Percentiles rank a stretch among this genome's conserved stretches.
Evolutionary conservation across 805 yeast species (phyloP).

Genomic region (Priceomyces melissophilus): DNA sequence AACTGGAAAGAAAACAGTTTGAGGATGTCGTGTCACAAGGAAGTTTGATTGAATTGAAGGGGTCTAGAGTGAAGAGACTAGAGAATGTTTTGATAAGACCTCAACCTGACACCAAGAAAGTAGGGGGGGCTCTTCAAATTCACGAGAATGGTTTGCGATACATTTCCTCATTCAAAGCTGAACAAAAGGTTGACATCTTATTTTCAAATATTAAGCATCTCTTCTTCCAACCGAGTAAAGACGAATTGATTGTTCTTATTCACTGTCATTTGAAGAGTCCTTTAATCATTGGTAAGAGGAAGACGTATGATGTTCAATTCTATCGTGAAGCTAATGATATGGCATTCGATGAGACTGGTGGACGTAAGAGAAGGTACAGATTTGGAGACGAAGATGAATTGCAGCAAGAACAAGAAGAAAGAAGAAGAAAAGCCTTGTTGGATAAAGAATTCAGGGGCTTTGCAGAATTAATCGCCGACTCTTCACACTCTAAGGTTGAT

Average conservation of each 20-base stretch:
- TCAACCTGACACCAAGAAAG: conserved; percentile 94
- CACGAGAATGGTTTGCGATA: conserved; percentile 96
- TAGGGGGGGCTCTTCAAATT: conserved; percentile 84
- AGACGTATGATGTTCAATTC: conserved; percentile 92
- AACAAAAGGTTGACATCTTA: conserved; percentile 81
- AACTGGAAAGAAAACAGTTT: conserved; percentile 82
- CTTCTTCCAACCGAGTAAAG: conserved; percentile 94
- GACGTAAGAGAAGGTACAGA: conserved; percentile 78
- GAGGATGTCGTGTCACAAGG: conserved; percentile 96
- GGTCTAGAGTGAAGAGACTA: conserved; percentile 79
- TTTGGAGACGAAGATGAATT: conserved; percentile 98
- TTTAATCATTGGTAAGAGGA: conserved; percentile 91
- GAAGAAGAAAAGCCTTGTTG: conserved; percentile 83
- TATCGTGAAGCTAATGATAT: conserved; percentile 96
- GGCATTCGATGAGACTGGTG: conserved; percentile 96
- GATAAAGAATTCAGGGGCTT: conserved; percentile 89
- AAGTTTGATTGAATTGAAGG: conserved; percentile 73
- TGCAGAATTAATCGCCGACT: conserved; percentile 87
- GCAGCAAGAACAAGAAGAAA: conserved; percentile 97
- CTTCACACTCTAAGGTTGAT: conserved; percentile 77
- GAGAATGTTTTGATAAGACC: conserved; percentile 92
- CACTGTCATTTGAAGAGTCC: conserved; percentile 93
- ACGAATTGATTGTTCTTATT: conserved; percentile 86
- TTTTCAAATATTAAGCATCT: conserved; percentile 90
- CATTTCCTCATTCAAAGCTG: conserved; percentile 79